Evolutionary conservation across 306 rosid species (phyloP).

Genomic region (Medicago lupulina): DNA sequence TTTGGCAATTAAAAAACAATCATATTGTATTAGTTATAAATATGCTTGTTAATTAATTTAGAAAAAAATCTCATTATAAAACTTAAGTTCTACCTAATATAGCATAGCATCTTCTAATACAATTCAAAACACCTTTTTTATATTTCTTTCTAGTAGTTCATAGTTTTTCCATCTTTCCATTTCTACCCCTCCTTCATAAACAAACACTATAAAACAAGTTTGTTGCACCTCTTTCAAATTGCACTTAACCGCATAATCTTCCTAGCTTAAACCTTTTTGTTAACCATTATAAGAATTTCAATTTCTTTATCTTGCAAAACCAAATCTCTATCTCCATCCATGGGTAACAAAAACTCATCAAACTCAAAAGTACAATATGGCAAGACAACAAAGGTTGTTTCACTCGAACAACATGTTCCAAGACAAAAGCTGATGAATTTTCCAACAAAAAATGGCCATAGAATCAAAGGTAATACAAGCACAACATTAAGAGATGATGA

Average conservation of each 20-base stretch:
- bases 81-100: background rate
- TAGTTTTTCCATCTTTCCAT: background rate
- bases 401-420: slow-evolving; percentile 17
- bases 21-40: background rate
- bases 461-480: background rate
- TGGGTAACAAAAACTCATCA: slow-evolving; percentile 40
- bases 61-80: background rate
- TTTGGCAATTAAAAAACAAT: slow-evolving; percentile 23
- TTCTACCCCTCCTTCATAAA: background rate
- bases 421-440: background rate
- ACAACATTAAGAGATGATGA: slow-evolving; percentile 9
- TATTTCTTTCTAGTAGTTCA: background rate
- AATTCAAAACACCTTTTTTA: slow-evolving; percentile 6
- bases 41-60: background rate
- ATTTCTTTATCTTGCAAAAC: slow-evolving; percentile 21
- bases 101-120: background rate
- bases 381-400: slow-evolving; percentile 4
- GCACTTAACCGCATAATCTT: slow-evolving; percentile 9
- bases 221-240: background rate
- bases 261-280: slow-evolving; percentile 12
- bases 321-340: slow-evolving; percentile 12
- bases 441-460: background rate
- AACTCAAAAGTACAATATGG: slow-evolving; percentile 24
- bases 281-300: slow-evolving; percentile 12
- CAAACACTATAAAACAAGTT: slow-evolving; percentile 43